These are phyloP conservation scores for Globisporangium cystogenes DNA, from an alignment of 352 stramenopile species.

Conservation along the genomic window DNA sequence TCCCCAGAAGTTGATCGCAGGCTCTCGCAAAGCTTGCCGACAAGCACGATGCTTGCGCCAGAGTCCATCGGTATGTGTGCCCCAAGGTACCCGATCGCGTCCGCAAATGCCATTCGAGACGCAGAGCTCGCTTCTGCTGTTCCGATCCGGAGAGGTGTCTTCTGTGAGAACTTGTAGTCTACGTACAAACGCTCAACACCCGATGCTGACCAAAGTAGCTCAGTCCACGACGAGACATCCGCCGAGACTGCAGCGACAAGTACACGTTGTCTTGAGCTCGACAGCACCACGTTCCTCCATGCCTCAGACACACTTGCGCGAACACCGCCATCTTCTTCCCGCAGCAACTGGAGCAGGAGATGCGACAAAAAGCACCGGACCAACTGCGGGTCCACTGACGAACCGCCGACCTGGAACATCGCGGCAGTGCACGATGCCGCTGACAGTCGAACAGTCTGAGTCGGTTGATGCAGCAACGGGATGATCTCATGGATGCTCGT, in stretches of 20 bases:
- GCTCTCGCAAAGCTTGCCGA: conserved; percentile 19
- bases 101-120: conserved; percentile 46
- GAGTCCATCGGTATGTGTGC: conserved; percentile 22
- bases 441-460: conserved; percentile 29
- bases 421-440: conserved; percentile 39
- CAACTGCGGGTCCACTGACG: conserved; percentile 1
- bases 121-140: conserved; percentile 15
- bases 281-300: conserved; percentile 37
- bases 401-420: conserved; percentile 20
- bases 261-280: conserved; percentile 12
- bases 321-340: conserved; percentile 29
- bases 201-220: conserved; percentile 46
- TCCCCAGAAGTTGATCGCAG: conserved; percentile 40
- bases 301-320: conserved; percentile 21
- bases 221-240: conserved; percentile 29
- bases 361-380: conserved; percentile 37
- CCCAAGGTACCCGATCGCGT: conserved; percentile 45
- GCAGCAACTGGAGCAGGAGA: conserved; percentile 56
- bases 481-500: conserved; percentile 29
- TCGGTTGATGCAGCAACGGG: conserved; percentile 58
- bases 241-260: conserved; percentile 20
- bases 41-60: conserved; percentile 11
- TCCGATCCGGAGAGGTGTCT: neutral
- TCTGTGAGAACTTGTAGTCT: conserved; percentile 3
- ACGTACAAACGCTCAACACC: conserved; percentile 24